Conservation (phyloP, 2,329 filamentous ascomycete genomes). For the Fusarium illudens region DNA sequence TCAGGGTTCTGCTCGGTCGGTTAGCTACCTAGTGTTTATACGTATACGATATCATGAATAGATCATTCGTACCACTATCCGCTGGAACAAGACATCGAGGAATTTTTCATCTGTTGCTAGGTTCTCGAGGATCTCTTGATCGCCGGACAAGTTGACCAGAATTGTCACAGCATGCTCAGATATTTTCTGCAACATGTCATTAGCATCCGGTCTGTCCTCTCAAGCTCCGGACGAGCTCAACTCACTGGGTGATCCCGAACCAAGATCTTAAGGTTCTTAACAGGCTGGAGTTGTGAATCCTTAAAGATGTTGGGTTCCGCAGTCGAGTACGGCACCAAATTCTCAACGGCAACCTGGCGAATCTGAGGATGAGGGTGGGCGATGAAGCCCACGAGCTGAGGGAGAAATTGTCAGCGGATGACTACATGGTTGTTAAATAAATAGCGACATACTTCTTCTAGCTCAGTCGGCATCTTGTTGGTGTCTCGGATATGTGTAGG, state of each 20-base stretch:
- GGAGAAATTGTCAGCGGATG: conserved; percentile 19
- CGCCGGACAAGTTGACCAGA: conserved; percentile 84
- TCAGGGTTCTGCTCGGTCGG: conserved; percentile 65
- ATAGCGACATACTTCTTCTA: conserved; percentile 71
- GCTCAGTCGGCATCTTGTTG: conserved; percentile 72
- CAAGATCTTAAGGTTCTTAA: conserved; percentile 88
- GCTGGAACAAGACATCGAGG: conserved; percentile 74
- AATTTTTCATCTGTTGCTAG: conserved; percentile 84
- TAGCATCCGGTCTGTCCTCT: background rate
- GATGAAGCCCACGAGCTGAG: conserved; percentile 89
- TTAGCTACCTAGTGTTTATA: conserved; percentile 6
- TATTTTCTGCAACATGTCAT: conserved; percentile 69
- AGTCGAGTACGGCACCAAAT: conserved; percentile 83
- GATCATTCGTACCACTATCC: conserved; percentile 71
- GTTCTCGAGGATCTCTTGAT: conserved; percentile 76
- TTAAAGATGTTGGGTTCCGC: conserved; percentile 85
- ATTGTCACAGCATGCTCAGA: conserved; percentile 93
- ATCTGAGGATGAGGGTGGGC: conserved; percentile 92
- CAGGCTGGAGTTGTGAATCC: conserved; percentile 75
- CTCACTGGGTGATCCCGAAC: conserved; percentile 83
- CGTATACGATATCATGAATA: background rate
- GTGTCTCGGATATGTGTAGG: background rate
- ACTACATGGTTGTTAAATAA: accelerated
- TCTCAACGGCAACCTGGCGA: conserved; percentile 83
- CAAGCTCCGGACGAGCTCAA: conserved; percentile 1